Evolutionary conservation across 345 rosid genomes (phyloP), one percentile per base, ranked within the genome.

Genomic region (Lepidium africanum): DNA sequence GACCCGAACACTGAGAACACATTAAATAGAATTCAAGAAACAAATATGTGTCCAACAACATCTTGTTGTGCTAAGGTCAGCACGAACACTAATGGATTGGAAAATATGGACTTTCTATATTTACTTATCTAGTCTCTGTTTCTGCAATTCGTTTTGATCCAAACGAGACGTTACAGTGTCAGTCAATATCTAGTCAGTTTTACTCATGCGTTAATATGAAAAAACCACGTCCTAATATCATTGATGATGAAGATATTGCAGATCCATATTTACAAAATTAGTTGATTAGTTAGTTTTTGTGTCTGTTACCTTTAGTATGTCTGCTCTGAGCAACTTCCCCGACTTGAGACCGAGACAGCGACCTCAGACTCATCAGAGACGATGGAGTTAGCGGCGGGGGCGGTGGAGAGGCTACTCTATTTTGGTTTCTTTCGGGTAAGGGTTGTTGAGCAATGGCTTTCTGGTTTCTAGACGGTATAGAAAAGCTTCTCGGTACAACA

Each of bases 301-400:
- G 61, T 59, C 14, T 55, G 23, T 84, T 78, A 87, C 96, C 96
- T 87, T 86, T 85, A 17, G 65, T 70, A 74, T 83, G 79, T 75
- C 84, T 77, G 47, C 85, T 78, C 62, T 77, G 88, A 50, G 80
- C 63, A 55, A 49, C 65, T 52, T 70, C 61, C 38, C 80, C 82
- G 7, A 86, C 65, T 50, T 59, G 67, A 73, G 77, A 49, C 76
- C 78, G 63, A 41, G 74, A 45, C 55, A 62, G 59, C 37, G 73
- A 61, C 32, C 73, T 82, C 16, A 72, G 70, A 47, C 67, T 74
- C 78, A 67, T 67, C 32, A 87, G 74, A 72, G 89, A 82, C 21
- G 90, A 84, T 17, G 96, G 96, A 1, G 91, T 91, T 75, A 86
- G 54, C 5, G 96, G 96, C 17, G 88, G 96, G 49, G 99, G 89